Conservation (phyloP, 495 filamentous ascomycete species). For the Trichoderma virens region DNA sequence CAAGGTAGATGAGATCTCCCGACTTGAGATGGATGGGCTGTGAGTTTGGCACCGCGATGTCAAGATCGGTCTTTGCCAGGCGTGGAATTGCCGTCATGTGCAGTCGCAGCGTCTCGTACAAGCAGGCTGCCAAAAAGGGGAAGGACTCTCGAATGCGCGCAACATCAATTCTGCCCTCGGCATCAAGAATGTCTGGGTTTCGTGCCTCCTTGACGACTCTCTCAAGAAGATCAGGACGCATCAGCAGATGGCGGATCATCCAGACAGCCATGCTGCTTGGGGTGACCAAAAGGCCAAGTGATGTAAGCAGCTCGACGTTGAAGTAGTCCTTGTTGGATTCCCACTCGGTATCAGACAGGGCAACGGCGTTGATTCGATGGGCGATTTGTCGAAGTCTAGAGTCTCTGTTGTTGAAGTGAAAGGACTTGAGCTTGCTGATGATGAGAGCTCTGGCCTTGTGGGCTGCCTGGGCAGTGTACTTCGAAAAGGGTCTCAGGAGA, state of each 20-base stretch:
- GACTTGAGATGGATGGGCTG: neutral
- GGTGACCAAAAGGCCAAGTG: neutral
- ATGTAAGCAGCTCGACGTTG: neutral
- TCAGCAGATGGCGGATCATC: constrained; percentile 1
- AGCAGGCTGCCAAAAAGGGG: neutral
- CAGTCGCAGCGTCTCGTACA: neutral
- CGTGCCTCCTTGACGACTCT: neutral
- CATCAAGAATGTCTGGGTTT: neutral
- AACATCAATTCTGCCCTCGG: neutral
- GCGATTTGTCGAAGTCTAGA: neutral
- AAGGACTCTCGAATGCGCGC: neutral
- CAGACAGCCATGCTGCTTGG: constrained; percentile 2
- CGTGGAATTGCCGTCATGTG: constrained; percentile 2
- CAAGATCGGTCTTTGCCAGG: neutral
- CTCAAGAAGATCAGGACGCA: neutral
- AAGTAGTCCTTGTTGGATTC: constrained; percentile 4
- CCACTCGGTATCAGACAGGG: neutral
- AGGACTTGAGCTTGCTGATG: neutral
- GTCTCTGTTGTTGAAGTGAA: neutral
- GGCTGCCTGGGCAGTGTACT: neutral
- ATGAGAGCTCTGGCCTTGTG: neutral
- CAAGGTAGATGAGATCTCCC: constrained; percentile 3
- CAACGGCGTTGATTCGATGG: neutral
- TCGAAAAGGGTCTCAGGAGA: neutral
- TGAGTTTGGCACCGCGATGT: neutral